Base-by-base conservation (phyloP, 352 stramenopile species). In the Bremia lactucae region DNA sequence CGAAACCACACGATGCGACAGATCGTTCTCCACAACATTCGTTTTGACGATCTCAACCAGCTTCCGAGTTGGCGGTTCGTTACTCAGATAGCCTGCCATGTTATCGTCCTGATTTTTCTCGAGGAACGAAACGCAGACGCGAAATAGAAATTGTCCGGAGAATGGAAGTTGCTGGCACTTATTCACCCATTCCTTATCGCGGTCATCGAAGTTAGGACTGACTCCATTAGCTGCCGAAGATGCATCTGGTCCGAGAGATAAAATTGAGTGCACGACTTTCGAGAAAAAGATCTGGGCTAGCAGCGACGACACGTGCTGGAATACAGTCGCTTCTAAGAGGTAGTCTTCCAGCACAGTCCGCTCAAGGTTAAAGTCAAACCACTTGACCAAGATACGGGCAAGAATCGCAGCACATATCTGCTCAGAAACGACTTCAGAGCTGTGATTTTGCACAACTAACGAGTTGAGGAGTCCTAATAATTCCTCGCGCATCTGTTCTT, bases 131-230 rank as follows among this genome's bases (percentile, higher is more conserved):
- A 67, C 54, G 21, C 75, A 87, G 6, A 93, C 62, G 31, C 78
- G 64, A 43, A 89, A 89, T 19, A 90, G 56, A 42, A 90, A 93
- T 29, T 81, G 67, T 0, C 80, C 78, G 4, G 75, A 87, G 46
- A 90, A 87, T 0, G 72, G 71, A 10, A 93, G 56, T 4, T 57
- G 43, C 31, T 90, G 77, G 42, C 80, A 93, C 46, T 81, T 72
- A 29, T 58, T 45, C 14, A 93, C 62, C 75, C 77, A 93, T 21
- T 82, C 71, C 22, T 67, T 68, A 47, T 93, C 77, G 10, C 75
- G 77, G 14, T 88, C 76, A 49, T 87, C 68, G 42, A 89, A 87
- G 0, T 42, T 48, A 31, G 22, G 49, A 39, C 29, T 39, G n/a
- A 24, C 14, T 24, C 28, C 42, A 34, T 42, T 56, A 10, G 37